Base-by-base conservation (phyloP, 2,329 filamentous ascomycete species). In the Fusarium falciforme region DNA sequence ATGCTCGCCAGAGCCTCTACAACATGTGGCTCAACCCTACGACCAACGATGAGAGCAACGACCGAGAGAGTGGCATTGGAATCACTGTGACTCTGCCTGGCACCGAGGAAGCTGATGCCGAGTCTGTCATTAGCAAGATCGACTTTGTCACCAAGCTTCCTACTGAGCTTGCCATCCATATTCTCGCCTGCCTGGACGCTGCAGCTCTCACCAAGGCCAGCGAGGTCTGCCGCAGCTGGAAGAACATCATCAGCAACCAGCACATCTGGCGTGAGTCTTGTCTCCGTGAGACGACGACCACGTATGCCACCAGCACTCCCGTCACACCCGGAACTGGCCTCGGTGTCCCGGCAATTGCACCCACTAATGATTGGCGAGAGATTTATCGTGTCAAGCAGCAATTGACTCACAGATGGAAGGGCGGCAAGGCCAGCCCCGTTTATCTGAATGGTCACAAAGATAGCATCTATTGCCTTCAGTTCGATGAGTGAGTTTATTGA, bases 401-500 rank as follows among this genome's bases (percentile, higher is more conserved):
- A 71, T 88, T 99, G 70, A 92, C 94, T 76, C 86, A 88, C 74
- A 91, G 93, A 72, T 99, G 96, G 96, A 92, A 90, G 77, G 86
- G 91, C 60, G 93, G 93, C 65, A 91, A 92, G 74, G 94, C 95
- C 10, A 92, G 91, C 54, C 92, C 94, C 1, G 91, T 97, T 65
- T 98, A 98, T 82, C 88, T 99, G 25, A 94, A 96, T 78, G 96
- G 96, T 3, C 96, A 99, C 81, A 92, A 92, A 29, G 96, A 99
- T 82, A 98, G 95, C 75, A 97, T 99, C 66, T 99, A 99, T 84
- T 99, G 96, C 83, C 90, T 97, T 66, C 96, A 99, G 80, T 99
- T 98, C 81, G 96, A 99, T 82, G 96, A 98, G 92, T 95, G 89
- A 77, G 92, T 86, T 25, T 36, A 31, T 20, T 27, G 14, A n/a